Evolutionary conservation across 2,329 filamentous ascomycete genomes (phyloP).

Genomic region (Colletotrichum sp.): DNA sequence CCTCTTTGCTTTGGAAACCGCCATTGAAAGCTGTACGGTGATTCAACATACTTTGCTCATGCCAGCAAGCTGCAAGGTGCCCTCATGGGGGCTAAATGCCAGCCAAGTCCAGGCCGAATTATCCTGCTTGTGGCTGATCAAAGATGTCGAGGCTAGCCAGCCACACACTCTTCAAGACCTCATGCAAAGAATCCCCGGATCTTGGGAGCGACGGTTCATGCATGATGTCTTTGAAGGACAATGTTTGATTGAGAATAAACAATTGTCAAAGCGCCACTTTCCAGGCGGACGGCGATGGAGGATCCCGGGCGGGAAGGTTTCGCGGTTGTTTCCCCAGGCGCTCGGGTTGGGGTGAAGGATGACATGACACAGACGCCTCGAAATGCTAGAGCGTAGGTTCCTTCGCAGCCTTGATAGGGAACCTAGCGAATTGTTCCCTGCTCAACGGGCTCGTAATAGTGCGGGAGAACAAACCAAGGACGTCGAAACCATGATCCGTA

Average conservation of each 20-base stretch:
- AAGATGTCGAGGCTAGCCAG: neutral
- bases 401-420: neutral
- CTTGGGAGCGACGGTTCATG: slow-evolving; percentile 2
- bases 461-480: neutral
- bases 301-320: neutral
- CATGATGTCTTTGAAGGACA: neutral
- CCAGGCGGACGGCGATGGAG: neutral
- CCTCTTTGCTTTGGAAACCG: neutral
- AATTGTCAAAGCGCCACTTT: neutral
- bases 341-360: neutral
- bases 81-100: neutral
- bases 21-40: neutral
- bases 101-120: neutral
- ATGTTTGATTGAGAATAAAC: neutral
- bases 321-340: slow-evolving; percentile 10
- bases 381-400: neutral
- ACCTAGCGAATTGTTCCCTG: neutral
- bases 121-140: neutral
- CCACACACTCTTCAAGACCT: neutral
- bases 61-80: neutral
- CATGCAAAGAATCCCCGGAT: neutral
- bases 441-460: neutral
- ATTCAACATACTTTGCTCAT: neutral
- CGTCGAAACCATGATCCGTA: neutral
- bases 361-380: neutral